Evolutionary conservation across 78 protist genomes (phyloP).

Genomic region (slime mould (Dictyostelium discoideum)): DNA sequence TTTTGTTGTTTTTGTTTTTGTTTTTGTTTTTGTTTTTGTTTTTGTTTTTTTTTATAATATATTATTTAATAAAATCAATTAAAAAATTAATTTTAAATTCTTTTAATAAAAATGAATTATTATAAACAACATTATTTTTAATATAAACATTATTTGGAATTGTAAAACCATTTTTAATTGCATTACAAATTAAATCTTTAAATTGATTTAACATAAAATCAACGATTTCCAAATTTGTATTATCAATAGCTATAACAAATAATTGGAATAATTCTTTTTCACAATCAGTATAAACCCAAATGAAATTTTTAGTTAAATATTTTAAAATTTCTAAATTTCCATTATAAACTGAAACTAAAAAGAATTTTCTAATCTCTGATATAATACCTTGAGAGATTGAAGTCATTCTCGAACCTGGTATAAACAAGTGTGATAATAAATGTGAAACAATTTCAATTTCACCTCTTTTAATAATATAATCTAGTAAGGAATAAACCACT

Average conservation of each 20-base stretch:
- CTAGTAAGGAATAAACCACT: neutral
- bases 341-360: neutral
- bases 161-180: neutral
- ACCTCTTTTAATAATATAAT: neutral
- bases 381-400: neutral
- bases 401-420: neutral
- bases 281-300: neutral
- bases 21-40: no score
- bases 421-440: neutral
- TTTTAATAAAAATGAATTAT: neutral
- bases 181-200: neutral
- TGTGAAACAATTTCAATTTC: neutral
- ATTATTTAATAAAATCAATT: neutral
- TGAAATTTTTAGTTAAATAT: neutral
- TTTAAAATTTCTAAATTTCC: neutral
- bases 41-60: no score
- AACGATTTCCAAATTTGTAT: neutral
- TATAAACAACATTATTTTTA: neutral
- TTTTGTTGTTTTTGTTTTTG: no score
- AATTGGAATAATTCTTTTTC: neutral
- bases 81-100: neutral
- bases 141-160: neutral
- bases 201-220: neutral
- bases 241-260: neutral
- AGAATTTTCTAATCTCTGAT: neutral